Evolutionary conservation across 2,329 filamentous ascomycete genomes (phyloP).

Genomic region (Aureobasidium sp.): DNA sequence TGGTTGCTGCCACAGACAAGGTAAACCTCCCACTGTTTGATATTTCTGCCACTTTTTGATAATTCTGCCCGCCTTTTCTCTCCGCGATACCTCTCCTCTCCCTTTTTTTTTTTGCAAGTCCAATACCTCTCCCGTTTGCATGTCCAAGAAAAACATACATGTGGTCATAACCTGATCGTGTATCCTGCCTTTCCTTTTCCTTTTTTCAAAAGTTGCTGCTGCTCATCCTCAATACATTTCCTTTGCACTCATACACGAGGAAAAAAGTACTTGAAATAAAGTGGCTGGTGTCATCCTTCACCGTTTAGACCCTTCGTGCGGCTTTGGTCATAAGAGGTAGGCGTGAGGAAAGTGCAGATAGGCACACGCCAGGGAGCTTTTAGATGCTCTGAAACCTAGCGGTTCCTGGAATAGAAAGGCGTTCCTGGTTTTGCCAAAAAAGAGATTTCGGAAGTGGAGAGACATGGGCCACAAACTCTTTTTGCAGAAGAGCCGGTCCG

Average conservation of each 20-base stretch:
- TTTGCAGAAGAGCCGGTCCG: background rate
- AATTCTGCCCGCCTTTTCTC: too few species aligned
- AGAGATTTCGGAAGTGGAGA: background rate
- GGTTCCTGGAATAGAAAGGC: background rate
- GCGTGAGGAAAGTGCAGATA: too few species aligned
- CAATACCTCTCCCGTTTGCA: too few species aligned
- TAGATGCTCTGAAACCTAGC: background rate
- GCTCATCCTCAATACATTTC: background rate
- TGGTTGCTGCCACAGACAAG: too few species aligned
- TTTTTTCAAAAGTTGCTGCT: too few species aligned
- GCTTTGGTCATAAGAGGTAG: background rate
- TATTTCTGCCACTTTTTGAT: too few species aligned
- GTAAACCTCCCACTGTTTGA: too few species aligned
- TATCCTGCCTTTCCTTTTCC: background rate
- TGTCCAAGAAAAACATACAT: background rate
- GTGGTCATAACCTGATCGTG: background rate
- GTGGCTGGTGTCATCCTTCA: background rate
- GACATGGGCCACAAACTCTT: background rate
- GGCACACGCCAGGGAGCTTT: too few species aligned
- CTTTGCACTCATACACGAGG: background rate
- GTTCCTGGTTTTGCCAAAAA: background rate
- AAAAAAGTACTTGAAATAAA: background rate
- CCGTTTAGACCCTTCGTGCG: background rate
- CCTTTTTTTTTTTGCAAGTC: too few species aligned
- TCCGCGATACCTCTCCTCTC: too few species aligned